Conservation (phyloP, 1,284 basidiomycete species). For the Mycocalia duriaeana region DNA sequence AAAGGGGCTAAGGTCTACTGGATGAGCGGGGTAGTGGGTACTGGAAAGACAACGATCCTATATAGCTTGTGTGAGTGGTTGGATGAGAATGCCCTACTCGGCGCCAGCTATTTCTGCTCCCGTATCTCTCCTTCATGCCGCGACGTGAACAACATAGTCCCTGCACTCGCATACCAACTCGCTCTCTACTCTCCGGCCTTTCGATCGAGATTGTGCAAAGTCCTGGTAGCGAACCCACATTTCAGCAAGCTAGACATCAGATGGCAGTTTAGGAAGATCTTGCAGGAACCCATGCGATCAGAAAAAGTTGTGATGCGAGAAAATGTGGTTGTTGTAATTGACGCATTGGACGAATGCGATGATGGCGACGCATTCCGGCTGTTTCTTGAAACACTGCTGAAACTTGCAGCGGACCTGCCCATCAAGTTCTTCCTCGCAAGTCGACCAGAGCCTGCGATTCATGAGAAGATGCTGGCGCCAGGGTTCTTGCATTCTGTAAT, state of each 20-base stretch:
- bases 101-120: neutral
- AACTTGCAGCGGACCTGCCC: neutral
- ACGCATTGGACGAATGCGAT: slow-evolving; percentile 1
- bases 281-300: neutral
- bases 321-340: neutral
- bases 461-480: neutral
- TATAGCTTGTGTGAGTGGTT: neutral
- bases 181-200: neutral
- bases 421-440: neutral
- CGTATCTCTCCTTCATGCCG: neutral
- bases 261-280: neutral
- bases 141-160: neutral
- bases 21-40: neutral
- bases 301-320: neutral
- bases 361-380: neutral
- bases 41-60: neutral
- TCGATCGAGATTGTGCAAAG: neutral
- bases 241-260: neutral
- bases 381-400: neutral
- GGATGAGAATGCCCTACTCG: neutral
- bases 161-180: neutral
- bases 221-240: neutral
- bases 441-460: neutral
- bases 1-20: neutral
- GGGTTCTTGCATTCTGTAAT: neutral